These are phyloP conservation scores for Solidago caesia DNA, from an alignment of 129 eudicot species.

Conservation along the genomic window DNA sequence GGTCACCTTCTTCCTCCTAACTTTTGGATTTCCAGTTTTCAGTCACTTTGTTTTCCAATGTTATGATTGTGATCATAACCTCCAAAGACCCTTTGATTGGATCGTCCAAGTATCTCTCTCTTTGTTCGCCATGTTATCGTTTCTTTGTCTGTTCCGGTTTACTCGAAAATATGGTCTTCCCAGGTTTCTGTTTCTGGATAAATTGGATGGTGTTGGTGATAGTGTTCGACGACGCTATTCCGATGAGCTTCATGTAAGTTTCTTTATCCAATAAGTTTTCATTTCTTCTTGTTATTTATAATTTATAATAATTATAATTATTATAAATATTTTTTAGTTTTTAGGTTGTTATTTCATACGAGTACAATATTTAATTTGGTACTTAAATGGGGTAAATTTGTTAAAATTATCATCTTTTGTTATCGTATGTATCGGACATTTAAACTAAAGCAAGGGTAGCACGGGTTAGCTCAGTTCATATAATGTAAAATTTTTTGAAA, in stretches of 20 bases:
- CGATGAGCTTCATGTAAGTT: conserved; percentile 63
- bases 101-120: conserved; percentile 65
- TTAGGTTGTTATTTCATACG: no score
- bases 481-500: no score
- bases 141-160: conserved; percentile 40
- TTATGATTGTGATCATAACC: conserved; percentile 37
- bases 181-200: conserved; percentile 62
- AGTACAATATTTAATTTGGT: no score
- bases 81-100: conserved; percentile 50
- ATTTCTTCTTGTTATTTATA: background rate
- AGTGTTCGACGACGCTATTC: no score
- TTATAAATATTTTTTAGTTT: background rate
- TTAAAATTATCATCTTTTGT: no score
- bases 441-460: no score
- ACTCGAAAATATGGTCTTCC: conserved; percentile 51
- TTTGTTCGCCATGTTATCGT: conserved; percentile 43
- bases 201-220: conserved; percentile 41
- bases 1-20: conserved; percentile 51
- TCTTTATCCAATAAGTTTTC: background rate
- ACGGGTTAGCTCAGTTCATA: no score
- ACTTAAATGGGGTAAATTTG: no score
- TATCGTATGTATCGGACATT: no score
- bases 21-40: conserved; percentile 51
- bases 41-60: conserved; percentile 53
- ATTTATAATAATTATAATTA: background rate